Evolutionary conservation across 1,284 basidiomycete genomes (phyloP).

Genomic region (Pseudozyma flocculosa): DNA sequence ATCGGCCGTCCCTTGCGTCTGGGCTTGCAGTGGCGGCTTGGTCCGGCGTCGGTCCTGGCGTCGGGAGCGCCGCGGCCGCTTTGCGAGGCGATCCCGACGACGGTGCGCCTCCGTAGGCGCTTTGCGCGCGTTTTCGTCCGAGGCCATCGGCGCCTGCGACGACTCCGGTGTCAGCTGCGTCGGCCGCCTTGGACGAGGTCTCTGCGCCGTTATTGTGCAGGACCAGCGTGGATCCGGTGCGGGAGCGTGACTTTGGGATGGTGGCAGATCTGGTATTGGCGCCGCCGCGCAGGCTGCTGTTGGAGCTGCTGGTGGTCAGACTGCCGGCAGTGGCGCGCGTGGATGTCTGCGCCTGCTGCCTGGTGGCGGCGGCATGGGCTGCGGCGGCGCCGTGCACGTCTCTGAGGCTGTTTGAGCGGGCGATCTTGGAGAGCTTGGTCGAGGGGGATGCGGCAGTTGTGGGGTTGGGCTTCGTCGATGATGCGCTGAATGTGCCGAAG

Average conservation of each 20-base stretch:
- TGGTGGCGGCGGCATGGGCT: no score
- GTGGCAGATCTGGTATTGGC: no score
- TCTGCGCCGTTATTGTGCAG: no score
- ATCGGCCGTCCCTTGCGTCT: no score
- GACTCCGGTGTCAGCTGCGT: no score
- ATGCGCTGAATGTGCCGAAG: slow-evolving; percentile 7
- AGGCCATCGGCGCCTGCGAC: no score
- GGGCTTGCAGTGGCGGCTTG: no score
- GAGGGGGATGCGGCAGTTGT: slow-evolving; percentile 8
- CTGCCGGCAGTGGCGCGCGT: neutral
- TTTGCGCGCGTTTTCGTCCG: neutral
- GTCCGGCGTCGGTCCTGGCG: no score
- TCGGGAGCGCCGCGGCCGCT: neutral
- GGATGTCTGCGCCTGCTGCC: neutral
- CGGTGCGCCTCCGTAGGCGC: no score
- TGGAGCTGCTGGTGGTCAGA: neutral
- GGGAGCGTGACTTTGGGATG: slow-evolving; percentile 4
- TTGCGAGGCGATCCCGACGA: neutral
- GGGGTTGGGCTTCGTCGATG: slow-evolving; percentile 4
- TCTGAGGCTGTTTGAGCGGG: slow-evolving; percentile 6
- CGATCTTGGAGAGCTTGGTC: slow-evolving; percentile 19
- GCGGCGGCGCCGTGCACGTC: slow-evolving; percentile 7
- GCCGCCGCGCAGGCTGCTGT: neutral
- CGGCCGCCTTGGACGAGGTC: neutral
- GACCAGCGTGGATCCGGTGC: neutral